Base-by-base conservation (phyloP, 306 rosid species). In the barrel medic (Medicago truncatula) region DNA sequence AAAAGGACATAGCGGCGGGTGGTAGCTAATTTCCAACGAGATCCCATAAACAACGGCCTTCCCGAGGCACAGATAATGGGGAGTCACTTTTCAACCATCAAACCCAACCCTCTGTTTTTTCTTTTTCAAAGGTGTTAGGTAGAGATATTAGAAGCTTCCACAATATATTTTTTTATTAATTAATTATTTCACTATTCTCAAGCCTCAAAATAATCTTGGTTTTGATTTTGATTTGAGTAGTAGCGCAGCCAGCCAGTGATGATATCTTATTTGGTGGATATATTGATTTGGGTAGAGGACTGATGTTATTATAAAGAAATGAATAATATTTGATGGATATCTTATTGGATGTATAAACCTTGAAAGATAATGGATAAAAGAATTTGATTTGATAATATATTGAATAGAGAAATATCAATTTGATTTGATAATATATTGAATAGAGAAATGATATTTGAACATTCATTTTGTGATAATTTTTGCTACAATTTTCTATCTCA, bases 41-140 rank as follows among this genome's bases (percentile, higher is more conserved):
- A 78, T 77, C 80, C 82, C 84, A 64, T 64, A 78, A 81, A 74
- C 78, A 40, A 68, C 43, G 78, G 64, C 68, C 85, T 78, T 70
- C 81, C 67, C 73, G 64, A 47, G 50, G 76, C 67, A 43, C 60
- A 57, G 36, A 81, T 64, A 85, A 81, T 81, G 81, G 78, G 76
- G 79, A 70, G 78, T 58, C 88, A 38, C 85, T 85, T 84, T 85
- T 81, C 83, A 74, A 81, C 83, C 75, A 80, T 84, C 80, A 61
- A 61, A 61, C 67, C 67, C 67, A 77, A 57, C 74, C 79, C 61
- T 28, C 14, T 16, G 17, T 18, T 71, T 75, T 59, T 71, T 39
- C 74, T 85, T 81, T 85, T 85, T 81, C 83, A 81, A 85, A 75
- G 73, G 85, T 75, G 88, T 78, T 85, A 81, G 88, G 88, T 85